Percentiles rank a stretch among this genome's conserved stretches.
These are phyloP conservation scores for Penicillium samsonianum DNA, from an alignment of 495 filamentous ascomycete species.

Conservation along the genomic window DNA sequence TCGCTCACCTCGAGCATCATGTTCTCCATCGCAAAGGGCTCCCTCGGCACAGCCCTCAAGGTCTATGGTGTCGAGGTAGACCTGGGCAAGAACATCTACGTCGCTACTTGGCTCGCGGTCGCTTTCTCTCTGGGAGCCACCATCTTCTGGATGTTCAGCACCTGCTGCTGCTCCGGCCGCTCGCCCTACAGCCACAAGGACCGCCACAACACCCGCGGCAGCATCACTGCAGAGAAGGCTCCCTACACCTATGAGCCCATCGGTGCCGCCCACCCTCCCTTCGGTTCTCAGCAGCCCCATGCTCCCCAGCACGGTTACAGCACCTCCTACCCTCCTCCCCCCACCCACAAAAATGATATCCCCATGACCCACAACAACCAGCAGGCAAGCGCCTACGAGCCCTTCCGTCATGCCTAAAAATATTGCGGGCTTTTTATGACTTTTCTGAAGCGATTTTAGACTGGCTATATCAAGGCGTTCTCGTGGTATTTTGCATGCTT, in stretches of 20 bases:
- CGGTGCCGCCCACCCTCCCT: constrained; percentile 30
- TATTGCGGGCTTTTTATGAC: background rate
- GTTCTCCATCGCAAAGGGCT: constrained; percentile 58
- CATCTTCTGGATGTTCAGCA: constrained; percentile 87
- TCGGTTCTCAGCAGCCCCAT: constrained; percentile 18
- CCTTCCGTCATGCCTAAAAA: constrained; percentile 47
- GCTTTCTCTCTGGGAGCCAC: constrained; percentile 70
- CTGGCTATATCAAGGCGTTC: constrained; percentile 31
- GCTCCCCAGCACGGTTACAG: constrained; percentile 19
- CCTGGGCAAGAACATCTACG: constrained; percentile 68
- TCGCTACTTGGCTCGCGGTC: constrained; percentile 74
- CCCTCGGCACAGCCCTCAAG: constrained; percentile 62
- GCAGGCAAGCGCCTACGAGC: constrained; percentile 43
- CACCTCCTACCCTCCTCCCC: constrained; percentile 36
- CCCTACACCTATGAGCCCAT: constrained; percentile 55
- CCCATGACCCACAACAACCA: constrained; percentile 28
- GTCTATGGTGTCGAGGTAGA: constrained; percentile 64
- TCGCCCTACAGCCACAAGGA: constrained; percentile 48
- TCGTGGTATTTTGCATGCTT: constrained; percentile 12
- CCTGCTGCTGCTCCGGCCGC: constrained; percentile 84
- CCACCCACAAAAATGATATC: constrained; percentile 25
- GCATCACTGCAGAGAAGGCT: constrained; percentile 49
- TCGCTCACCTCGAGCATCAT: constrained; percentile 60
- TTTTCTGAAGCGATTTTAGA: constrained; percentile 28
- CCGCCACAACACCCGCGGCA: constrained; percentile 20